Evolutionary conservation across 78 protist genomes (phyloP).

Genomic region (Cavenderia fasciculata): DNA sequence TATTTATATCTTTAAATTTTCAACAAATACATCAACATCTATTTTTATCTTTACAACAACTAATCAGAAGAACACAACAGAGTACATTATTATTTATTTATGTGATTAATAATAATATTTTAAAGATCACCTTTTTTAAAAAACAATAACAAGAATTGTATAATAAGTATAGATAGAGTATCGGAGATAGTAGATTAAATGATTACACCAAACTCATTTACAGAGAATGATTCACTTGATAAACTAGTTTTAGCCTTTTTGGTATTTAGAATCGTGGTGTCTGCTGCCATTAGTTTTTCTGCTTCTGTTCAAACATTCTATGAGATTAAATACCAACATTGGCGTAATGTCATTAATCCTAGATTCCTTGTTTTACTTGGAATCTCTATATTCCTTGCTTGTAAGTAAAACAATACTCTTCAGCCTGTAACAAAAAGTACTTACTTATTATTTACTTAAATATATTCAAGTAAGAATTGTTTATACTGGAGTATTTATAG

Average conservation of each 20-base stretch:
- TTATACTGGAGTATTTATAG: neutral
- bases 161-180: too few species aligned
- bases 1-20: too few species aligned
- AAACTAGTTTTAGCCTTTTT: neutral
- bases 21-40: too few species aligned
- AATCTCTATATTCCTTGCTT: neutral
- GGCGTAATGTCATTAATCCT: neutral
- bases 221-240: constrained; percentile 3
- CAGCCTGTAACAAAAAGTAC: neutral
- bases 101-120: too few species aligned
- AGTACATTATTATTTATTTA: too few species aligned
- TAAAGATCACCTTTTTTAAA: too few species aligned
- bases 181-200: too few species aligned
- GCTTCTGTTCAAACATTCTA: neutral
- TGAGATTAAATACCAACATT: neutral
- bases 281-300: too few species aligned
- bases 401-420: neutral
- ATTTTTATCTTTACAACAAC: too few species aligned
- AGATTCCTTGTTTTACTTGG: constrained; percentile 3
- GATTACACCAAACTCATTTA: constrained; percentile 11
- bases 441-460: neutral
- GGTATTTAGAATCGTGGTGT: neutral
- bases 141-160: too few species aligned
- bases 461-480: neutral
- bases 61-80: too few species aligned